Base-by-base conservation (phyloP, 2,329 filamentous ascomycete species). In the Apiospora sp. region DNA sequence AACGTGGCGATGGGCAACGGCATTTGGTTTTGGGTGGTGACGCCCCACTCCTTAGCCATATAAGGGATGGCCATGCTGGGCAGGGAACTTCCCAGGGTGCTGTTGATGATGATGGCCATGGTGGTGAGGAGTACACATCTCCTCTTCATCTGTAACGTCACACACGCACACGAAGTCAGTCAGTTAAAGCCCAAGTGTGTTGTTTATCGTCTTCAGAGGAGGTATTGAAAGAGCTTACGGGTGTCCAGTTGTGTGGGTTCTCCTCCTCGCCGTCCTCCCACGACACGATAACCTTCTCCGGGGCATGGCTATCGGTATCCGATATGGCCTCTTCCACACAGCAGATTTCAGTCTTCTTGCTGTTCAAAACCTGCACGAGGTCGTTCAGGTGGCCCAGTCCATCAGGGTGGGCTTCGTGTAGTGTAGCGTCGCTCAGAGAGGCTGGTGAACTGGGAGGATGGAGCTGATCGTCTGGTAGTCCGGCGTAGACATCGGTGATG, bases 71-170 rank as follows among this genome's bases (percentile, higher is more conserved):
- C 89, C 79, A 92, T 92, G 71, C 90, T 89, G 1, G 92, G 90
- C 6, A 94, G 84, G 0, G 90, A 86, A 58, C 89, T 92, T 1
- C 88, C 89, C 82, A 93, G 89, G 13, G 92, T 93, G 37, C 88
- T 90, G 80, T 94, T 94, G 78, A 92, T 84, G 61, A 93, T 90
- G 71, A 87, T 85, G 74, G 88, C 79, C 82, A 90, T 89, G 1
- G 87, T 87, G 0, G 88, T 85, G 37, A 89, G 77, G 2, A 92
- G 78, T 7, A 93, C 58, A 10, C 34, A 22, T 10, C 12, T 41
- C 24, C 58, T 64, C 58, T 85, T 49, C 84, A 82, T 1, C 81
- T 75, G 37, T 41, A 0, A 78, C 93, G 93, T 76, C 86, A 89
- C 69, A 76, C 76, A 87, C n/a, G n/a, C 91, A 74, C 16, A 64